Evolutionary conservation across 495 filamentous ascomycete species (phyloP).

Genomic region (Penicillium malachiteum): DNA sequence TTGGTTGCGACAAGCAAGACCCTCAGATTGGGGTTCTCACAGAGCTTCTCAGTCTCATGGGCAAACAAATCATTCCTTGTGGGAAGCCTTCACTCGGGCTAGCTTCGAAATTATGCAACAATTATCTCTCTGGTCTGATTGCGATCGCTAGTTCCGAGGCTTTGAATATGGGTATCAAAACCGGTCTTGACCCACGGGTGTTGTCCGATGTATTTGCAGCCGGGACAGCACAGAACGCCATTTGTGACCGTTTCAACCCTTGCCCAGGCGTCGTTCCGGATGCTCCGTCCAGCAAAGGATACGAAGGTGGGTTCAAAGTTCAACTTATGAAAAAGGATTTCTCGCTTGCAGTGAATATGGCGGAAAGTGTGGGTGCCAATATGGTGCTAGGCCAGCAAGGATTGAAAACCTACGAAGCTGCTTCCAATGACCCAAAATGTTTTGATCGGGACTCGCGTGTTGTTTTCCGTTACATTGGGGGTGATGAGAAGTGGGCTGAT

Average conservation of each 20-base stretch:
- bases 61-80: slow-evolving; percentile 48
- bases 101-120: slow-evolving; percentile 55
- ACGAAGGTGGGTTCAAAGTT: slow-evolving; percentile 51
- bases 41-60: slow-evolving; percentile 27
- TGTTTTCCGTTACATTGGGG: no score
- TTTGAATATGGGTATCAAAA: slow-evolving; percentile 53
- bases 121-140: slow-evolving; percentile 54
- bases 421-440: no score
- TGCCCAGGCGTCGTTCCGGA: slow-evolving; percentile 50
- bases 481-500: no score
- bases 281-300: slow-evolving; percentile 47
- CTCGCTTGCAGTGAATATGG: slow-evolving; percentile 48
- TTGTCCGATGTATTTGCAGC: slow-evolving; percentile 49
- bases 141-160: slow-evolving; percentile 53
- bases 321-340: slow-evolving; percentile 57
- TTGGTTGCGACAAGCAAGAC: no score
- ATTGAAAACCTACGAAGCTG: slow-evolving; percentile 46
- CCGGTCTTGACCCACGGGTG: slow-evolving; percentile 48
- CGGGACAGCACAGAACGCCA: slow-evolving; percentile 50
- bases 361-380: slow-evolving; percentile 40
- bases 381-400: slow-evolving; percentile 40
- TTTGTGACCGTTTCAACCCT: slow-evolving; percentile 50
- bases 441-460: no score
- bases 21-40: no score
- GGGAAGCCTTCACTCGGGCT: slow-evolving; percentile 50